These are phyloP conservation scores for Venturia nashicola DNA, from an alignment of 2,329 filamentous ascomycete genomes.

Conservation along the genomic window DNA sequence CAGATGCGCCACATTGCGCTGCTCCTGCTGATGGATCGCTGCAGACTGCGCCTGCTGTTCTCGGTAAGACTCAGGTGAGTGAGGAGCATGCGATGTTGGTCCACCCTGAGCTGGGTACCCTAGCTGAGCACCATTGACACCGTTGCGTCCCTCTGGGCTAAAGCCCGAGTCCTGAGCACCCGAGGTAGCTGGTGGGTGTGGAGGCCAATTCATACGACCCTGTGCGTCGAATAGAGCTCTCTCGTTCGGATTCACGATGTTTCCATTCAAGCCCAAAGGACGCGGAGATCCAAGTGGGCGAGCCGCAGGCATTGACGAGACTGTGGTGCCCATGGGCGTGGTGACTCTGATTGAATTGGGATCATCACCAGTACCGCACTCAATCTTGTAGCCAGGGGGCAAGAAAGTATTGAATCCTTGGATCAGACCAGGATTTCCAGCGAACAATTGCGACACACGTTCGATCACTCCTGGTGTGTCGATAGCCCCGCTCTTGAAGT, in stretches of 20 bases:
- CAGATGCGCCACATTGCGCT: constrained; percentile 52
- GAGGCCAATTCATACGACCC: constrained; percentile 17
- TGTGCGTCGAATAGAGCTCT: constrained; percentile 22
- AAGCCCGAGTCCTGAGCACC: constrained; percentile 26
- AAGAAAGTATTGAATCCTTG: constrained; percentile 98
- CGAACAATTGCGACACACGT: constrained; percentile 87
- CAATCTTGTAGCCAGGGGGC: constrained; percentile 89
- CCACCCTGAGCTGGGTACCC: constrained; percentile 1
- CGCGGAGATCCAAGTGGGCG: constrained; percentile 28
- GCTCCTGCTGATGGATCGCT: constrained; percentile 48
- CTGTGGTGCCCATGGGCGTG: constrained; percentile 93
- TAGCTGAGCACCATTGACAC: constrained; percentile 3
- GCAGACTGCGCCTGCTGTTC: constrained; percentile 34
- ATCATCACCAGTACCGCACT: constrained; percentile 87
- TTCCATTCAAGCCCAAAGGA: not conserved
- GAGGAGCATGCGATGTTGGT: constrained; percentile 18
- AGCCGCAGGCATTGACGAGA: constrained; percentile 62
- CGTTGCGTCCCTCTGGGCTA: constrained; percentile 26
- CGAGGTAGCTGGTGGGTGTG: constrained; percentile 19
- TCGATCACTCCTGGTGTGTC: constrained; percentile 97
- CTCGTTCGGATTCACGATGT: constrained; percentile 15
- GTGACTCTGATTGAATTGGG: constrained; percentile 94
- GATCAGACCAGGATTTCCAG: constrained; percentile 87
- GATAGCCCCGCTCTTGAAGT: constrained; percentile 87
- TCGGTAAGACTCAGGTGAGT: constrained; percentile 25